Base-by-base conservation (phyloP, 2,329 filamentous ascomycete genomes). In the Colletotrichum brevisporum region DNA sequence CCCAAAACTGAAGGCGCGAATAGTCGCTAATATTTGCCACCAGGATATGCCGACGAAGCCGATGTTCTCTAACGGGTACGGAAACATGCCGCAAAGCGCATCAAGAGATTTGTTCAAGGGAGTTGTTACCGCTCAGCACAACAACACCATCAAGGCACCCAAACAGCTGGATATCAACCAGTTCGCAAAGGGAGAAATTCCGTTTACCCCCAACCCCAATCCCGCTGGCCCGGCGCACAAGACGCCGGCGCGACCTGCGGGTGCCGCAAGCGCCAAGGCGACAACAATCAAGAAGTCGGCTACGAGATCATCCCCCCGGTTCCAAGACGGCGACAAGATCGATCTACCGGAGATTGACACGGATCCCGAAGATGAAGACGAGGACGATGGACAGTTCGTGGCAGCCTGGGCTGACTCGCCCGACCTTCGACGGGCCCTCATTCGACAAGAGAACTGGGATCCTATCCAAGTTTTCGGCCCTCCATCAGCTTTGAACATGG, bases 321-420 rank as follows among this genome's bases (percentile, higher is more conserved):
- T 97, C 81, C 92, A 92, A 70, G 95, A 94, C 74, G 94, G 95
- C 70, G 96, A 99, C 68, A 89, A 88, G 59, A 98, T 99, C 75
- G 92, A 96, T 73, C 89, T 99, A 3, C 95, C 96, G 0, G 96
- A 99, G 74, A 98, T 99, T 74, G 90, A 94, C 72, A 98, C 96
- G 1, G 97, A 99, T 77, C 94, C 94, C 36, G 95, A 97, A 75
- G 94, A 97, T 68, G 92, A 95, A 56, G 92, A 95, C 6, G 89
- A 92, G 48, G 88, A 89, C 15, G 83, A 83, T 6, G 82, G 83
- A 41, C 80, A 86, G 55, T 90, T 93, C 62, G 88, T 94, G 16
- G 93, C 94, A 2, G 89, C 90, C 8, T 99, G 96, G 96, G 94
- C 94, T 5, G 92, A 97, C 76, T 94, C 94, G 3, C 95, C 95